Evolutionary conservation across 345 rosid genomes (phyloP).

Genomic region (Rhodamnia argentea): DNA sequence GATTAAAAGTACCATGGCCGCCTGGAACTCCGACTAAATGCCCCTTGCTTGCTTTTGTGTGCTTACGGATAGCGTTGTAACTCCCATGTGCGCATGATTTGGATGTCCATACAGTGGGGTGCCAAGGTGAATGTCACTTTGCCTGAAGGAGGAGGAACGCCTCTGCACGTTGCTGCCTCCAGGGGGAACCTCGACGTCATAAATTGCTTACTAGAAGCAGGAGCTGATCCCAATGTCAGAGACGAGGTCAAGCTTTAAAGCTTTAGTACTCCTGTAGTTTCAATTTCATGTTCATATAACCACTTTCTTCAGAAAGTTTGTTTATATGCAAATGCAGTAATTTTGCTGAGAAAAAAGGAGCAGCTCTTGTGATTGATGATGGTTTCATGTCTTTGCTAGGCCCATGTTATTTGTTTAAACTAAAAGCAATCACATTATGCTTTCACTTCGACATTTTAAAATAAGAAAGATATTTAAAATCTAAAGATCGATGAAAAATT

Average conservation of each 20-base stretch:
- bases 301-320: background rate
- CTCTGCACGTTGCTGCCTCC: conserved; percentile 82
- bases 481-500: too few relatives aligned
- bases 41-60: background rate
- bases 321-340: background rate
- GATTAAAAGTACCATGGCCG: background rate
- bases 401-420: background rate
- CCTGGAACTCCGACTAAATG: background rate
- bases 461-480: too few relatives aligned
- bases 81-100: background rate
- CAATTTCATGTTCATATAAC: background rate
- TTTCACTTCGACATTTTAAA: too few relatives aligned
- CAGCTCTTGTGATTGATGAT: background rate
- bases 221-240: conserved; percentile 63
- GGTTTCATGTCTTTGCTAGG: background rate
- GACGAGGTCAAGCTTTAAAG: conserved; percentile 42
- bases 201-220: conserved; percentile 60
- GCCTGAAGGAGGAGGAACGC: conserved; percentile 85
- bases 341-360: background rate
- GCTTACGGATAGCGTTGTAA: background rate
- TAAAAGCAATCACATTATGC: background rate
- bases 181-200: conserved; percentile 46
- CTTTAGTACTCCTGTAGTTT: background rate
- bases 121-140: conserved; percentile 54
- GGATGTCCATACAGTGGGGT: conserved; percentile 44